These are phyloP conservation scores for Clausena lansium DNA, from an alignment of 345 rosid species.

Conservation along the genomic window DNA sequence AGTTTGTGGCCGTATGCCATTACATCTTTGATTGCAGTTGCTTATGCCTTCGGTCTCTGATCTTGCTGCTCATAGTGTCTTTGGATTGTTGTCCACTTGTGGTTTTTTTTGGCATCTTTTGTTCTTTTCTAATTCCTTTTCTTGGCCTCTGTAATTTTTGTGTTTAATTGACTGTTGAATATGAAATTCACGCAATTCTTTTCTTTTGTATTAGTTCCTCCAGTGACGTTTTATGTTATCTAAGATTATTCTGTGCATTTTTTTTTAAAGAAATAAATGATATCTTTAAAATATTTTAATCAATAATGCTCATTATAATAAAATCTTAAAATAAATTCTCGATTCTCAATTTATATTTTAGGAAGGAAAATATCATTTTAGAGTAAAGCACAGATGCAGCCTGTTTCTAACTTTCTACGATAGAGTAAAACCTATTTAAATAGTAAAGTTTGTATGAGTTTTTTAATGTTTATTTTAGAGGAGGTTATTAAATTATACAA, in stretches of 20 bases:
- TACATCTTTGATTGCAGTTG: conserved; percentile 27
- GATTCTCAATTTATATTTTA: not conserved
- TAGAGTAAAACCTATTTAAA: not conserved
- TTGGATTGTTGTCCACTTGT: conserved; percentile 2
- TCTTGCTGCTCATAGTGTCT: not conserved
- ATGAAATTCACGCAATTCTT: not conserved
- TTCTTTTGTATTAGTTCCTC: not conserved
- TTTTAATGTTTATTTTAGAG: not conserved
- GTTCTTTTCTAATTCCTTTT: not conserved
- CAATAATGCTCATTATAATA: not conserved
- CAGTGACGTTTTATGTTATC: not conserved
- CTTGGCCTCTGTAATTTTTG: conserved; percentile 1
- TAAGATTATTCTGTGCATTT: not conserved
- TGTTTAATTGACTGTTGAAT: conserved; percentile 3
- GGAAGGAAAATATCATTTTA: not conserved
- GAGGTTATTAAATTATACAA: not conserved
- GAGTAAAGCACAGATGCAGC: not conserved
- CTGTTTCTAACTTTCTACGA: not conserved
- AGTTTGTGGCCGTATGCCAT: conserved; percentile 23
- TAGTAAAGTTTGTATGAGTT: not conserved
- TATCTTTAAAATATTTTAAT: not conserved
- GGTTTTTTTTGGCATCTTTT: conserved; percentile 1
- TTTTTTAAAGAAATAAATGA: not conserved
- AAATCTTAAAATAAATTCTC: not conserved
- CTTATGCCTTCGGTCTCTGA: conserved; percentile 35